Conservation (phyloP, 2,329 filamentous ascomycete genomes). For the Acephala macrosclerotiorum region DNA sequence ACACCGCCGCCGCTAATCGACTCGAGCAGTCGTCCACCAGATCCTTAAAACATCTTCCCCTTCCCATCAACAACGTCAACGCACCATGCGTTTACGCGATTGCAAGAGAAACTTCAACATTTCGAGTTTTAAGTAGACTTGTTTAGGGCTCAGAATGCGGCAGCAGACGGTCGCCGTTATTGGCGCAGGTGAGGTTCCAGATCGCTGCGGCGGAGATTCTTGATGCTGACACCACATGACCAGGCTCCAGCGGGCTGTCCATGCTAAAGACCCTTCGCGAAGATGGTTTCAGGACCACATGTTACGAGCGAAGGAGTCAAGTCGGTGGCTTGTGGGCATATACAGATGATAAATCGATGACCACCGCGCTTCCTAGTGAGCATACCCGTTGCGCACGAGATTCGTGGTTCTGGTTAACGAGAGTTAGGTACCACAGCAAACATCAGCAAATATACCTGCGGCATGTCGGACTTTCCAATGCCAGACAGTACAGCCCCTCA, state of each 20-base stretch:
- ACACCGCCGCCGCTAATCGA: no score
- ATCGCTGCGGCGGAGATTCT: not conserved
- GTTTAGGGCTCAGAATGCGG: slow-evolving; percentile 8
- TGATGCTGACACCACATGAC: slow-evolving; percentile 10
- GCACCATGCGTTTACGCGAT: no score
- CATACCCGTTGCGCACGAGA: not conserved
- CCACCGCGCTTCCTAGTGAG: slow-evolving; percentile 22
- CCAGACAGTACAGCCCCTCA: not conserved
- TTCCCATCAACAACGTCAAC: not conserved
- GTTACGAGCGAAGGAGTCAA: slow-evolving; percentile 22
- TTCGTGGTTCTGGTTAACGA: slow-evolving; percentile 10
- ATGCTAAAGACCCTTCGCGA: slow-evolving; percentile 18
- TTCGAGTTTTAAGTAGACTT: not conserved
- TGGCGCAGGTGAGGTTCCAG: slow-evolving; percentile 10
- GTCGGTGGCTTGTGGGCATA: slow-evolving; percentile 23
- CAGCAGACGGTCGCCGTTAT: slow-evolving; percentile 18
- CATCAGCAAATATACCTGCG: slow-evolving; percentile 24
- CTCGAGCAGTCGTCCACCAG: not conserved
- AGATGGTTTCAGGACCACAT: slow-evolving; percentile 16
- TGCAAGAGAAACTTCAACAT: not conserved
- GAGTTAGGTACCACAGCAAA: slow-evolving; percentile 15
- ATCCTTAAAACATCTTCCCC: not conserved
- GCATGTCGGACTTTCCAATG: slow-evolving; percentile 22
- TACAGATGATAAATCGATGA: slow-evolving; percentile 22
- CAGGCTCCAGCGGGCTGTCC: slow-evolving; percentile 17